phyloP scores from a whole-genome alignment of 164 flowering plant species.

The Cinnamomum chago region DNA sequence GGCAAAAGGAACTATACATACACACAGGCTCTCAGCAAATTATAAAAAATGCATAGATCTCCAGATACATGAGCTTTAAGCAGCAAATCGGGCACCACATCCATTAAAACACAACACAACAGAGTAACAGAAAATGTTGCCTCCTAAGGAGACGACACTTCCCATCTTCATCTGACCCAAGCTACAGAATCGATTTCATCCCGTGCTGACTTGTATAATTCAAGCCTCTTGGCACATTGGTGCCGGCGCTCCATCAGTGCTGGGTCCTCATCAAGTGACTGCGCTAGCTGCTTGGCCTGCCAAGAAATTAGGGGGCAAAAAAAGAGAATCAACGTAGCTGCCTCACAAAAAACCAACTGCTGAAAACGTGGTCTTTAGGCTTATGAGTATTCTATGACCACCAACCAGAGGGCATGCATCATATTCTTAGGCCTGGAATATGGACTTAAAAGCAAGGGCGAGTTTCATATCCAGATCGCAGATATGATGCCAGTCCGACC shows the following conservation, averaged over 20 bases:
- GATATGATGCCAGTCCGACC: too few relatives aligned
- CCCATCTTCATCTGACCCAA: conserved; percentile 45
- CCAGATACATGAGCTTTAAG: too few relatives aligned
- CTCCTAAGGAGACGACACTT: not conserved
- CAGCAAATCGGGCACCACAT: too few relatives aligned
- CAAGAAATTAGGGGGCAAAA: not conserved
- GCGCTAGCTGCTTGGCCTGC: conserved; percentile 68
- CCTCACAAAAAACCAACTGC: not conserved
- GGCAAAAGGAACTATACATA: too few relatives aligned
- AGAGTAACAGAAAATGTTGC: too few relatives aligned
- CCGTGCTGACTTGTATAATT: conserved; percentile 80
- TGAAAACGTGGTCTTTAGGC: not conserved
- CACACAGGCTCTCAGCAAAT: too few relatives aligned
- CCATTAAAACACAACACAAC: too few relatives aligned
- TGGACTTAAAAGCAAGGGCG: too few relatives aligned
- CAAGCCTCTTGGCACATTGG: conserved; percentile 80
- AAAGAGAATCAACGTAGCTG: not conserved
- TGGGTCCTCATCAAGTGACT: conserved; percentile 80
- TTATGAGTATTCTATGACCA: not conserved
- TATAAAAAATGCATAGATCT: too few relatives aligned
- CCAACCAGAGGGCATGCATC: not conserved
- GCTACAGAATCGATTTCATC: conserved; percentile 86
- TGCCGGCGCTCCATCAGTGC: conserved; percentile 74
- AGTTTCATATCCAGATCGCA: too few relatives aligned
- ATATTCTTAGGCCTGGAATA: too few relatives aligned